Conservation (phyloP, 805 yeast species). For the Lachancea lanzarotensis region DNA sequence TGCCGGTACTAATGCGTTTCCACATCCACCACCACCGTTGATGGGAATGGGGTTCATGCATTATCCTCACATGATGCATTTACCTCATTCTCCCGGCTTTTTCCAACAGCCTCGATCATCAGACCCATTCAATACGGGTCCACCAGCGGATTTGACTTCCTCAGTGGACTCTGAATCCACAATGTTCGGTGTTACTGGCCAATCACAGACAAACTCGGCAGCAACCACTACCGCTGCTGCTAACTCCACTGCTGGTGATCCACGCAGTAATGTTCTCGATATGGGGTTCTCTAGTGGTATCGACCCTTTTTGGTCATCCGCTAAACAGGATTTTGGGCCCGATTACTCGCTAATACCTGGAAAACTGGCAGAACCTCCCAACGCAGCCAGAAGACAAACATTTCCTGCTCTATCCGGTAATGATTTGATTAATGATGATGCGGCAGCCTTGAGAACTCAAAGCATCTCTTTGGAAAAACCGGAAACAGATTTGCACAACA, state of each 20-base stretch:
- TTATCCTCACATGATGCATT: slow-evolving; percentile 30
- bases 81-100: slow-evolving; percentile 26
- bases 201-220: neutral
- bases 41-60: slow-evolving; percentile 30
- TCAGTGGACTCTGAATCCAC: slow-evolving; percentile 1
- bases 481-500: slow-evolving; percentile 6
- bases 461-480: slow-evolving; percentile 25
- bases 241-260: neutral
- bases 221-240: neutral
- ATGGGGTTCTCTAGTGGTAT: slow-evolving; percentile 4
- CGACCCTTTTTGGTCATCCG: slow-evolving; percentile 8
- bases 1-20: slow-evolving; percentile 9
- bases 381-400: slow-evolving; percentile 30
- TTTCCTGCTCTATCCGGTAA: slow-evolving; percentile 27
- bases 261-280: neutral
- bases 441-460: slow-evolving; percentile 21
- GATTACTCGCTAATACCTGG: slow-evolving; percentile 5
- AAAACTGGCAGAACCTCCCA: slow-evolving; percentile 2
- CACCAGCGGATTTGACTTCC: neutral
- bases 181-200: neutral
- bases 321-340: slow-evolving; percentile 2
- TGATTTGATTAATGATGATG: slow-evolving; percentile 11
- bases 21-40: slow-evolving; percentile 22
- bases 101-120: slow-evolving; percentile 19
- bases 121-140: slow-evolving; percentile 1